These are phyloP conservation scores for Tulasnella sp. DNA, from an alignment of 768 basidiomycete species.

Conservation along the genomic window DNA sequence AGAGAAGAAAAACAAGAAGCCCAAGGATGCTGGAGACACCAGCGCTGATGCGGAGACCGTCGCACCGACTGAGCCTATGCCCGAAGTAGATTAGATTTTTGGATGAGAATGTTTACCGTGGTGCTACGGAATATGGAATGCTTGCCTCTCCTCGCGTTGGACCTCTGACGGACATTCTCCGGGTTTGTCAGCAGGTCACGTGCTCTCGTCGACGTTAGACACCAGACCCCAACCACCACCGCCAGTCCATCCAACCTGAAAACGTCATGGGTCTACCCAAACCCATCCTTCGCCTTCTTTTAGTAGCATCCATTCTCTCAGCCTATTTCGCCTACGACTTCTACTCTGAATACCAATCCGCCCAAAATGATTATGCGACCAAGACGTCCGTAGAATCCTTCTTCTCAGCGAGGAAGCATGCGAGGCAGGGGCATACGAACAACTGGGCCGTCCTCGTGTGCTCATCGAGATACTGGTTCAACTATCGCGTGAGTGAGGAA, in stretches of 20 bases:
- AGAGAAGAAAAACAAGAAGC: background rate
- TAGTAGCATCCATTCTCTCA: background rate
- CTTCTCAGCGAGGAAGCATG: background rate
- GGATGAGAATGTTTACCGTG: too few relatives aligned
- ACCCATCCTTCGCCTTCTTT: constrained; percentile 4
- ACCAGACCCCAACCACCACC: background rate
- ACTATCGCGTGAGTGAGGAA: constrained; percentile 64
- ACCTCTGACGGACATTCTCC: too few relatives aligned
- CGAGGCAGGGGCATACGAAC: constrained; percentile 57
- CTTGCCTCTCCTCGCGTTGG: too few relatives aligned
- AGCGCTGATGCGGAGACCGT: background rate
- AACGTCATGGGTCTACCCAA: constrained; percentile 2
- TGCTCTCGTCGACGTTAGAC: background rate
- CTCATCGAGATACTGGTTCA: constrained; percentile 95
- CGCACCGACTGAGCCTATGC: background rate
- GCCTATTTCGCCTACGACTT: constrained; percentile 5
- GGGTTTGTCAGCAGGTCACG: too few relatives aligned
- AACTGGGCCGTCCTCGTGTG: constrained; percentile 99
- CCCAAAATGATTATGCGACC: background rate
- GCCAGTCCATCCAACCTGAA: background rate
- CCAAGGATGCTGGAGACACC: background rate
- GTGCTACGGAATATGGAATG: too few relatives aligned
- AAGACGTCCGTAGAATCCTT: constrained; percentile 1
- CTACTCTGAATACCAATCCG: background rate
- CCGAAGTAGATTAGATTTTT: background rate